Evolutionary conservation across 495 filamentous ascomycete species (phyloP), one percentile per base, ranked within the genome.

Genomic region (Tuber umbilicatum): DNA sequence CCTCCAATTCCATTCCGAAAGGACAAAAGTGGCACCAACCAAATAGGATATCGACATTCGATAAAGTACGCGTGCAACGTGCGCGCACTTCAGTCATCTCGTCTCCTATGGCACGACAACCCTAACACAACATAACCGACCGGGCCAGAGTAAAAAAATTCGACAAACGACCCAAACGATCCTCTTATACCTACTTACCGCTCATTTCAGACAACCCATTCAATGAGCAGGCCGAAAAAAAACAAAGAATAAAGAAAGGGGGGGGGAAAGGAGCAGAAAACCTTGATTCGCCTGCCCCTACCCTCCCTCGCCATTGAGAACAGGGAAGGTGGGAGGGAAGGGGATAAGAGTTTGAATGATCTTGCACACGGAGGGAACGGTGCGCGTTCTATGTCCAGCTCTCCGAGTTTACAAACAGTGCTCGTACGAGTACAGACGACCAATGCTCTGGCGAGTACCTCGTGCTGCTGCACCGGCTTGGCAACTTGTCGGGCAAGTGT

Each of bases 121-220:
- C 17, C 50, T n/a, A 55, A 27, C 50, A 27, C 23, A 35, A 35
- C 12, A 64, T 14, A 64, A 17, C 55, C 55, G 55, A 35, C 27
- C 55, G 55, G 35, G 27, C 55, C 55, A 64, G 55, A 64, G 55
- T 64, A 64, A 64, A 64, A 55, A 64, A 31, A 64, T 17, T 64
- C 23, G 55, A 31, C 27, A 17, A 31, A 31, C 55, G 27, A 64
- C 55, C 55, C 55, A 35, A 64, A 64, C 55, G 27, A 64, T 64
- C 55, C 19, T 64, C 55, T 64, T 64, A 64, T 35, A 64, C 55
- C 27, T 64, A 17, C 27, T 7, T 31, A 35, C 27, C 55, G 55
- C n/a, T 14, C 12, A 64, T 64, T 35, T 19, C 14, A 35, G 55
- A 64, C 55, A 64, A 35, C 27, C 55, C 55, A 64, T 64, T 6